Base-by-base conservation (phyloP, 148 eudicot species). In the Rhododendron molle region DNA sequence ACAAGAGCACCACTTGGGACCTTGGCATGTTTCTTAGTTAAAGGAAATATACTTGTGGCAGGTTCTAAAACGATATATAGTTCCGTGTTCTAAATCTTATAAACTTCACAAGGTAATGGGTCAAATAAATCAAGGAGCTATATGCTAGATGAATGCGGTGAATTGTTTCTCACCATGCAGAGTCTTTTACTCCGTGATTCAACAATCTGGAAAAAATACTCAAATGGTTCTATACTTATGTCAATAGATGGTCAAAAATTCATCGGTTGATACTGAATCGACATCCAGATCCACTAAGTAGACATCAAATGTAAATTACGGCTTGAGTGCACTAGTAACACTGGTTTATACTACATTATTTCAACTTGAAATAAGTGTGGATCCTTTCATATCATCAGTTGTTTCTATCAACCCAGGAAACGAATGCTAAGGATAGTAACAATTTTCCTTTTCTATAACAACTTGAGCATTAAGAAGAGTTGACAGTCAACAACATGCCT, bases 351-450 rank as follows among this genome's bases (percentile, higher is more conserved):
- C 49, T 34, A 85, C 30, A 72, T 46, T 43, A 69, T 32, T 40
- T 62, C 30, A 49, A 80, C 80, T 36, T 16, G 11, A 79, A 30
- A 23, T 47, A 30, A 12, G 23, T 58, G 38, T 3, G 21, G 32
- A 73, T 28, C n/a, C 76, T 56, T n/a, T 44, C n/a, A 10, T 44
- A 7, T 26, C 58, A 56, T 56, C n/a, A n/a, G 56, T 16, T 8
- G 18, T 47, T 62, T 30, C 81, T 71, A 85, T 71, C 78, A 80
- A 67, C 83, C 83, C 65, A 79, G 78, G 83, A 85, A 13, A 49
- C 49, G 38, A 76, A 16, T 52, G 43, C 21, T 71, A 26, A 71
- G 76, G 40, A 4, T 1, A 72, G 20, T 14, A 72, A 3, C 21
- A 72, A 72, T 1, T 12, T 72, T 30, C 36, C 76, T 11, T 26